These are phyloP conservation scores for Pezizomycotina sp. DNA, from an alignment of 2,329 filamentous ascomycete genomes.

Conservation along the genomic window DNA sequence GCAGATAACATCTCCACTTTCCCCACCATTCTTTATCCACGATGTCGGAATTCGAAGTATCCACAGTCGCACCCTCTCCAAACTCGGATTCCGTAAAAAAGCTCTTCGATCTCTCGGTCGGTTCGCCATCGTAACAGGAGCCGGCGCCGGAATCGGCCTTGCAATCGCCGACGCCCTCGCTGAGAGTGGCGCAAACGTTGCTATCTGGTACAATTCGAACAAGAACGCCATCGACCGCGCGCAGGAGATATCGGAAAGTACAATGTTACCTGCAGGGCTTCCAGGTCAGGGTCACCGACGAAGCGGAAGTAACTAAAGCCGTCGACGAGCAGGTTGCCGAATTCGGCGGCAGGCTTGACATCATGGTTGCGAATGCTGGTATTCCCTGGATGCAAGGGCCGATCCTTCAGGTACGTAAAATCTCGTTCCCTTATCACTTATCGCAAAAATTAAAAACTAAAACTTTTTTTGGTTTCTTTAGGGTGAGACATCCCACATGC, in stretches of 20 bases:
- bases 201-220: constrained; percentile 57
- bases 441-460: neutral
- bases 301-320: constrained; percentile 36
- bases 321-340: constrained; percentile 42
- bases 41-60: too few relatives aligned
- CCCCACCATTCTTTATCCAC: too few relatives aligned
- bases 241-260: constrained; percentile 46
- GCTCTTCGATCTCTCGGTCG: constrained; percentile 54
- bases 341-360: constrained; percentile 57
- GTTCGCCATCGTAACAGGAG: constrained; percentile 54
- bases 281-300: constrained; percentile 43
- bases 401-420: constrained; percentile 48
- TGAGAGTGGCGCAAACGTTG: constrained; percentile 55
- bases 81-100: constrained; percentile 18
- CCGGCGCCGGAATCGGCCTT: constrained; percentile 53
- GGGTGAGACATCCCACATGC: constrained; percentile 6
- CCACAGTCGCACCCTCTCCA: too few relatives aligned
- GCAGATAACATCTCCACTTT: too few relatives aligned
- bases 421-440: neutral
- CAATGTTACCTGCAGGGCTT: constrained; percentile 50
- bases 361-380: constrained; percentile 66
- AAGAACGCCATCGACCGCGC: constrained; percentile 46
- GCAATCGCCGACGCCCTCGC: constrained; percentile 47
- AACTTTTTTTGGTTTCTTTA: neutral
- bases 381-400: constrained; percentile 52